These are phyloP conservation scores for Exophiala oligosperma DNA, from an alignment of 2,329 filamentous ascomycete species.

Conservation along the genomic window DNA sequence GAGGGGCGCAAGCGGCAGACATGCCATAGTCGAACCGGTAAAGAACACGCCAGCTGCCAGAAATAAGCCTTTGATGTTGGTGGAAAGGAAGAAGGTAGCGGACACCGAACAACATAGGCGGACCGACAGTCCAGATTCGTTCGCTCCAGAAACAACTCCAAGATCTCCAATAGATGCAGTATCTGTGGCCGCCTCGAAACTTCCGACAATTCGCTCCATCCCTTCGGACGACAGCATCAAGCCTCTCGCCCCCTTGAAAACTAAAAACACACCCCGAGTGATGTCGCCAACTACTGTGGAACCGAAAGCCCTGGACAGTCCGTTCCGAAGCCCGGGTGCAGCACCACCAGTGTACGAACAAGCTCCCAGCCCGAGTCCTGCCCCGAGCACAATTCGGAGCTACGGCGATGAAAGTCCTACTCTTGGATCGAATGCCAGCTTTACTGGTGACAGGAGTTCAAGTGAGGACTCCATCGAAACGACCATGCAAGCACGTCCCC, in stretches of 20 bases:
- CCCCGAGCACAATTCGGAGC: conserved; percentile 11
- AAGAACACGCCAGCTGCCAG: conserved; percentile 58
- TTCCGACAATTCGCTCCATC: conserved; percentile 26
- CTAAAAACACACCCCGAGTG: conserved; percentile 36
- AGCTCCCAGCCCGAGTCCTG: conserved; percentile 14
- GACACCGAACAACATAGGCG: conserved; percentile 10
- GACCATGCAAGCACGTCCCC: conserved; percentile 15
- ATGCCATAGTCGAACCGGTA: conserved; percentile 63
- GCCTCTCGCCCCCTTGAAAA: conserved; percentile 45
- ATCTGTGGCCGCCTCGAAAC: conserved; percentile 34
- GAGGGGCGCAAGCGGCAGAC: conserved; percentile 72
- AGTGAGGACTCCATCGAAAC: conserved; percentile 17
- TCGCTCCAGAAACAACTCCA: conserved; percentile 4
- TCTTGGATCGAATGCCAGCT: conserved; percentile 13
- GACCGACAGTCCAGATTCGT: background rate
- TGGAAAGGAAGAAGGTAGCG: conserved; percentile 24
- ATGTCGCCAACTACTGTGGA: conserved; percentile 20
- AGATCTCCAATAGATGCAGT: conserved; percentile 28
- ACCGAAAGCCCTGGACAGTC: conserved; percentile 14
- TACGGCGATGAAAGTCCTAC: conserved; percentile 22
- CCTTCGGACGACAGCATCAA: conserved; percentile 40
- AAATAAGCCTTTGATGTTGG: conserved; percentile 31
- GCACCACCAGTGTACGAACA: conserved; percentile 3
- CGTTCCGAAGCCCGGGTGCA: conserved; percentile 23
- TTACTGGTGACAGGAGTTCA: conserved; percentile 12